Evolutionary conservation across 768 basidiomycete genomes (phyloP), one percentile per base, ranked within the genome.

Genomic region (Pleurotus eryngii): DNA sequence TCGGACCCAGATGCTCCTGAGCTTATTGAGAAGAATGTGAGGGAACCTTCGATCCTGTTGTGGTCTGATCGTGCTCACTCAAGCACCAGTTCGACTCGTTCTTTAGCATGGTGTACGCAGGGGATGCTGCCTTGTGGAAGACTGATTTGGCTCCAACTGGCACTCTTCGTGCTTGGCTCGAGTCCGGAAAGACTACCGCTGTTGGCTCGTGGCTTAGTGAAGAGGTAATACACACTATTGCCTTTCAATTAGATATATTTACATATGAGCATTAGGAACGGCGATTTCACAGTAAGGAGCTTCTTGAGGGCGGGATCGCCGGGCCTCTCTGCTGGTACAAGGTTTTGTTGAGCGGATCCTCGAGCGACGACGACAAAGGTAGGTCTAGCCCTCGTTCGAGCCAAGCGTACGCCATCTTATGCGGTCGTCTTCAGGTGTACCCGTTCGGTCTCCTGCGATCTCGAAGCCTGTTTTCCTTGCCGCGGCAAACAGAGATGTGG

Each of bases 11-110:
- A 67, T 5, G 70, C 76, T 1, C 61, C 64, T 1, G 55, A 65
- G 9, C 30, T 77, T 0, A 67, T 78, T 27, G 71, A 75, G 55
- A 64, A 72, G 8, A 66, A 78, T 61, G 77, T 78, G 17, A 11
- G 42, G 69, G 38, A 5, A n/a, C 15, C 3, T 4, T 50, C 49
- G 11, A 15, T 30, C 15, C n/a, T 40, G 27, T 20, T 7, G n/a
- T 4, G n/a, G 20, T n/a, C 1, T 8, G 22, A 56, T 5, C 17
- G 15, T 2, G 15, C 15, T 27, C 37, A n/a, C 27, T 24, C 37
- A 3, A 45, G 42, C 42, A 22, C 43, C 55, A 78, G 73, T 62
- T 73, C 37, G 78, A 79, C 24, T 74, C 73, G 1, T 79, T 78
- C 66, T 69, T 67, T 37, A 69, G 62, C 37, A 27, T 73, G 4